A percentile compares a stretch with the other conserved stretches of the same genome.
Evolutionary conservation across 208 protist genomes (phyloP).

Genomic region (Trypanosoma avium): DNA sequence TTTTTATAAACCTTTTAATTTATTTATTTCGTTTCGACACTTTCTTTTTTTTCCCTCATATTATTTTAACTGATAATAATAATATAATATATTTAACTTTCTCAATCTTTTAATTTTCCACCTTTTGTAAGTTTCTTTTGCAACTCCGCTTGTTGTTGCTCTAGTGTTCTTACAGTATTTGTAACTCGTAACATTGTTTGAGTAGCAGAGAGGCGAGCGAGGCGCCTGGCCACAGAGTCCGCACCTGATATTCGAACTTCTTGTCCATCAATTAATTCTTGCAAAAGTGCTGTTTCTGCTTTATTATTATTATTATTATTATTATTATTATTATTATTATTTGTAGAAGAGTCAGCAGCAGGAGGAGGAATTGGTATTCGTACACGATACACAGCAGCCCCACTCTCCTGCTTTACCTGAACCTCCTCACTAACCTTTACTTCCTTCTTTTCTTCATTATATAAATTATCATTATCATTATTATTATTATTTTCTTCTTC

Average conservation of each 20-base stretch:
- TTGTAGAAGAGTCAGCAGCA: slow-evolving; percentile 9
- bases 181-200: slow-evolving; percentile 51
- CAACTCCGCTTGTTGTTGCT: slow-evolving; percentile 34
- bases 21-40: too few species aligned
- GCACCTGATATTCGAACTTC: slow-evolving; percentile 38
- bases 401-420: background rate
- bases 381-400: slow-evolving; percentile 2
- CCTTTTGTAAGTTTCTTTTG: slow-evolving; percentile 27
- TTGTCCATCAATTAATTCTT: slow-evolving; percentile 55
- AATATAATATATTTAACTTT: background rate
- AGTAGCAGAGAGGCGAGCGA: slow-evolving; percentile 53
- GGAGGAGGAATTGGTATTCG: too few species aligned
- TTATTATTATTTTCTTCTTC: slow-evolving; percentile 2
- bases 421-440: background rate
- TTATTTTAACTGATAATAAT: too few species aligned
- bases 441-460: background rate
- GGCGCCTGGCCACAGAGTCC: slow-evolving; percentile 39
- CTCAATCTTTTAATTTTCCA: background rate
- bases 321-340: slow-evolving; percentile 14
- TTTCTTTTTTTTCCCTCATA: too few species aligned
- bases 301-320: slow-evolving; percentile 22
- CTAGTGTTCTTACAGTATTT: slow-evolving; percentile 34
- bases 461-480: background rate
- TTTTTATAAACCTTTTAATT: too few species aligned
- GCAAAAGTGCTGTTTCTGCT: slow-evolving; percentile 42